Base-by-base conservation (phyloP, 805 yeast genomes). In the Ogataea methanolica region DNA sequence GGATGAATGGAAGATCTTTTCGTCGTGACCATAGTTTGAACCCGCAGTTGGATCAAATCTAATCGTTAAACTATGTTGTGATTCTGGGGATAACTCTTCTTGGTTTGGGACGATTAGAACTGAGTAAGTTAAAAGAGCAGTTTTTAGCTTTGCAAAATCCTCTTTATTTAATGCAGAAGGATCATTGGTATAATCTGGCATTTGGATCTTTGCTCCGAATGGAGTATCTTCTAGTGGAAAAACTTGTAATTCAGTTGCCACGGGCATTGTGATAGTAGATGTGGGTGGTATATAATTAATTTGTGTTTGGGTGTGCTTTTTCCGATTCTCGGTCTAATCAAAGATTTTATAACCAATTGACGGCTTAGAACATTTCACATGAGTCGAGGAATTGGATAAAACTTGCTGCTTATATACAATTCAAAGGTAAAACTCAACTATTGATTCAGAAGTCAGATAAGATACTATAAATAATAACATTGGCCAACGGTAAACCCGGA, bases 11-110 rank as follows among this genome's bases (percentile, higher is more conserved):
- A 82, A 80, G 50, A 86, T 85, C 62, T 87, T 85, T 47, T 62
- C 68, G 48, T 92, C 91, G 59, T 89, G 96, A 33, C 96, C 96
- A 58, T 89, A 89, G 22, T 78, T 77, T 38, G 85, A 83, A 40
- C 69, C 71, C 47, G 82, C 74, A 4, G 88, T 71, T 22, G 92
- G 89, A 59, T 89, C 96, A 60, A 88, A 85, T 57, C 86, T 77
- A 50, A 83, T 77, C 31, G 96, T 89, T 44, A 89, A 73, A 23
- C 74, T 66, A 67, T 84, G 87, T 67, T 89, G 96, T 1, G 91
- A 82, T 47, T 77, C 72, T 33, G 96, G 95, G 3, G 81, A 53
- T 36, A 89, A 73, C 6, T 79, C 68, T n/a, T 73, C 79, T 66
- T 85, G 92, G 38, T 75, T 74, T 39, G 92, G 92, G 46, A 89